Base-by-base conservation (phyloP, 2,329 filamentous ascomycete species). In the Colletotrichum liriopes region DNA sequence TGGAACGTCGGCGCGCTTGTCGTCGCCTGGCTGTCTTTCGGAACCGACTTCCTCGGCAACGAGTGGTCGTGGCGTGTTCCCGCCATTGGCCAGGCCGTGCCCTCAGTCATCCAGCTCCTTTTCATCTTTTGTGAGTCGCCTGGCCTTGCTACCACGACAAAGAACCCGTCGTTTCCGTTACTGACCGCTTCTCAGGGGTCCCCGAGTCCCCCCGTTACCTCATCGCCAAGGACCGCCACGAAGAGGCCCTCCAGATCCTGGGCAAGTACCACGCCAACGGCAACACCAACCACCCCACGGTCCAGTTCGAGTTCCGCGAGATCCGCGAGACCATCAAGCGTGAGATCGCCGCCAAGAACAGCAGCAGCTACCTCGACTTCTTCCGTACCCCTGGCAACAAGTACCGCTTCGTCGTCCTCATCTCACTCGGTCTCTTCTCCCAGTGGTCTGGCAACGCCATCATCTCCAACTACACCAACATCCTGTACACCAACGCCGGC, bases 401-500 rank as follows among this genome's bases (percentile, higher is more conserved):
- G 63, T 87, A 89, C 78, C 84, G 89, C 54, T 78, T 91, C 52
- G 75, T 82, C 32, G 80, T 91, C 39, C 81, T 89, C 64, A 78
- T 88, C 58, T 88, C 87, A 1, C 83, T 91, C 35, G 89, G 88
- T 76, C 79, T 91, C 72, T 89, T 90, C 81, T 89, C 87, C 0
- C 88, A 91, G 79, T 90, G 87, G 84, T 88, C 85, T 45, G 89
- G 89, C 65, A 91, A 91, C 78, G 88, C 86, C 71, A 85, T 91
- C 60, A 87, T 91, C 75, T 88, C 84, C 71, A 90, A 90, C 82
- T 91, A 90, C 75, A 84, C 87, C 51, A 86, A 83, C 70, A 81
- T 84, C 70, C 85, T 91, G 59, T 89, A 90, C 80, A 79, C 84
- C 51, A 84, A 83, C 45, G 88, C 88, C 73, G 88, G 88, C 67